phyloP scores from a whole-genome alignment of 1,139 yeast species.

The Zygosaccharomyces sapae region DNA sequence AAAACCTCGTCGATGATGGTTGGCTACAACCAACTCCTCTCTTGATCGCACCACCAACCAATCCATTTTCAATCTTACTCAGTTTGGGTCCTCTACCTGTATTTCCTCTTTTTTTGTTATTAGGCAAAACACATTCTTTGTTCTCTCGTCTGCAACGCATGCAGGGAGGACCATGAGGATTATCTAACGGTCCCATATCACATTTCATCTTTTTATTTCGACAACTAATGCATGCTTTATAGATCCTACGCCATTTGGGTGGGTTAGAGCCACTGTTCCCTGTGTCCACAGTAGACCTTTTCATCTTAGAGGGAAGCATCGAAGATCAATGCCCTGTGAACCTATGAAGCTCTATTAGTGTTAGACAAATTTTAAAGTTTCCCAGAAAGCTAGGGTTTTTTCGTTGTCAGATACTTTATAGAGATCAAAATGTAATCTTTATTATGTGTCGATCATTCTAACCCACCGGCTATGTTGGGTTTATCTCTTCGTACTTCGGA shows the following conservation, averaged over 20 bases:
- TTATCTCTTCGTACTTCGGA: not conserved
- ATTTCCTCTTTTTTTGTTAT: constrained; percentile 24
- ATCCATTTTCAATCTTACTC: constrained; percentile 2
- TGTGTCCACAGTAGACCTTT: not conserved
- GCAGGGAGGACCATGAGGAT: constrained; percentile 80
- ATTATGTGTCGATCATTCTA: too few relatives aligned
- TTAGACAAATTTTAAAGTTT: too few relatives aligned
- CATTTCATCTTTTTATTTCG: constrained; percentile 79
- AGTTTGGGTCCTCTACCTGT: constrained; percentile 1
- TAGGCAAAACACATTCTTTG: constrained; percentile 74
- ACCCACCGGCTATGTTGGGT: not conserved
- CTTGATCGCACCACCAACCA: constrained; percentile 1
- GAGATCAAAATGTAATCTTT: too few relatives aligned
- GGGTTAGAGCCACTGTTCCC: not conserved
- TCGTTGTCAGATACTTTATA: too few relatives aligned
- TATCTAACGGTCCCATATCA: constrained; percentile 71
- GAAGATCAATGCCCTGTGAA: not conserved
- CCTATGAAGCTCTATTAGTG: too few relatives aligned
- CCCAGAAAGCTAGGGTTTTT: too few relatives aligned
- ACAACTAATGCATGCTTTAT: constrained; percentile 81
- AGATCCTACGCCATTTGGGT: constrained; percentile 48
- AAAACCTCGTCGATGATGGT: not conserved
- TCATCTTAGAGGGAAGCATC: not conserved
- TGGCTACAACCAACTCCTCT: not conserved
- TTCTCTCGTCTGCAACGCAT: constrained; percentile 78